Conservation (phyloP, 148 eudicot genomes). For the Chenopodium suecicum region DNA sequence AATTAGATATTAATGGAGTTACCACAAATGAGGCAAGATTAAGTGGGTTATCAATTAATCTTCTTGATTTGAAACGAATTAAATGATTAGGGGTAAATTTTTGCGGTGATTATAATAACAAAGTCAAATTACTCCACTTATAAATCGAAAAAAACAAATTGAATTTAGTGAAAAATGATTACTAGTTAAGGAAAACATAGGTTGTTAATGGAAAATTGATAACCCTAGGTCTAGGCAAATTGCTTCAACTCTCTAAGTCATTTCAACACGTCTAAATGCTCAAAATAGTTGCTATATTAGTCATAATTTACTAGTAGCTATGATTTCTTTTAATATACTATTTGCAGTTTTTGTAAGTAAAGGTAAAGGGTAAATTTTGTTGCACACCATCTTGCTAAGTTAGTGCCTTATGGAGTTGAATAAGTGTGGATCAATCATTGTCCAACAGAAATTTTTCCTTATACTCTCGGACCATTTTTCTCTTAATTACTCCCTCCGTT, state of each 20-base stretch:
- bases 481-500: no score
- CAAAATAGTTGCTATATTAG: not conserved
- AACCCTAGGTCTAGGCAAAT: not conserved
- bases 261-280: not conserved
- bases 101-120: not conserved
- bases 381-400: no score
- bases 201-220: not conserved
- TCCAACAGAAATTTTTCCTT: no score
- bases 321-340: no score
- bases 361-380: no score
- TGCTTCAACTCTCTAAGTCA: not conserved
- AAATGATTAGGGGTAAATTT: not conserved
- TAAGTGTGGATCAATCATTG: no score
- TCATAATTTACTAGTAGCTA: no score
- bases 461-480: no score
- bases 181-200: not conserved
- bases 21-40: slow-evolving; percentile 4
- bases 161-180: not conserved
- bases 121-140: not conserved
- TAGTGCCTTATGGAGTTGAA: no score
- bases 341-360: no score
- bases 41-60: not conserved
- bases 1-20: not conserved
- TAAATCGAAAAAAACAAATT: not conserved
- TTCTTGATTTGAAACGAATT: not conserved